phyloP scores from a whole-genome alignment of 306 rosid species.

The Canavalia ensiformis region DNA sequence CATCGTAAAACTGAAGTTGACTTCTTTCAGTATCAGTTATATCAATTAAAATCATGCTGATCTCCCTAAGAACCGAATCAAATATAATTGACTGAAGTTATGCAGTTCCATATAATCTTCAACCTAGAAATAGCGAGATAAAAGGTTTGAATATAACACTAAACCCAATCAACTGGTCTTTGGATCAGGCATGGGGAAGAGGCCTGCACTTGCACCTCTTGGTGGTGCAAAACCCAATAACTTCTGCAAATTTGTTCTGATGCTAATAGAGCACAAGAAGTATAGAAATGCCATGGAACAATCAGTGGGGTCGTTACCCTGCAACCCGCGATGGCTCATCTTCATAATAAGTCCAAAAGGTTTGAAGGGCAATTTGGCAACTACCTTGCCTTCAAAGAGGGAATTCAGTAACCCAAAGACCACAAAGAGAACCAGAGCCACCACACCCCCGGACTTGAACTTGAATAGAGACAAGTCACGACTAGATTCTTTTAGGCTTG shows the following conservation, averaged over 20 bases:
- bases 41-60: conserved; percentile 42
- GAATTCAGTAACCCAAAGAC: conserved; percentile 94
- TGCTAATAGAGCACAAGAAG: conserved; percentile 95
- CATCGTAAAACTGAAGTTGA: conserved; percentile 40
- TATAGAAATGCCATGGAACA: conserved; percentile 97
- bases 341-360: conserved; percentile 90
- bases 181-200: conserved; percentile 97
- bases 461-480: conserved; percentile 95
- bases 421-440: conserved; percentile 95
- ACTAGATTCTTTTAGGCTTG: conserved; percentile 93
- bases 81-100: conserved; percentile 38
- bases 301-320: conserved; percentile 87
- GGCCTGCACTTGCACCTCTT: conserved; percentile 83
- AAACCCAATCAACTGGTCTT: conserved; percentile 76
- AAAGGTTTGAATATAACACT: conserved; percentile 19
- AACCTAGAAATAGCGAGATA: conserved; percentile 34
- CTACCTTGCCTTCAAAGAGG: conserved; percentile 89
- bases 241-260: conserved; percentile 94
- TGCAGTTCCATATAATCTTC: conserved; percentile 49
- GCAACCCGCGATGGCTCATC: conserved; percentile 97
- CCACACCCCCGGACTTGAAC: conserved; percentile 98
- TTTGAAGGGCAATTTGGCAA: conserved; percentile 84
- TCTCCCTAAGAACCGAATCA: conserved; percentile 45
- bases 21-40: conserved; percentile 37
- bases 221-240: conserved; percentile 96